Evolutionary conservation across 768 basidiomycete species (phyloP).

Genomic region (Termitomyces heimii): DNA sequence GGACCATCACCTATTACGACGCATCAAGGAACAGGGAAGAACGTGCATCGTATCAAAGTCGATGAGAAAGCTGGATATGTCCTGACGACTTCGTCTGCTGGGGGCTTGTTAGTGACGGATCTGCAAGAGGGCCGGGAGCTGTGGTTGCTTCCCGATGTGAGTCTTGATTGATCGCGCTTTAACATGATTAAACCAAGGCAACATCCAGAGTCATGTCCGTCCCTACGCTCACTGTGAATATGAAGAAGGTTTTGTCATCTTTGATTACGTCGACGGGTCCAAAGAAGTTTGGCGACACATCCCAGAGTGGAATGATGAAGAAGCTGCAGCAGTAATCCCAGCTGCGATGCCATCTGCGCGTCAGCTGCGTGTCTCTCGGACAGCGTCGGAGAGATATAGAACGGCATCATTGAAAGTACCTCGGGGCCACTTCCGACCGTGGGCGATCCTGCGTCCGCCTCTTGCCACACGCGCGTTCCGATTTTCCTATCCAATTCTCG

Average conservation of each 20-base stretch:
- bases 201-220: constrained; percentile 41
- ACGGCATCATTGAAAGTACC: background rate
- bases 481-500: constrained; percentile 60
- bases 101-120: constrained; percentile 57
- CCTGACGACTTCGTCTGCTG: constrained; percentile 48
- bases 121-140: constrained; percentile 39
- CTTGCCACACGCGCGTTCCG: constrained; percentile 48
- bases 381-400: background rate
- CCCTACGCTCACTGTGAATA: constrained; percentile 69
- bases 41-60: constrained; percentile 71
- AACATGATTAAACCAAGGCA: constrained; percentile 1
- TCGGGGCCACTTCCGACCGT: constrained; percentile 56
- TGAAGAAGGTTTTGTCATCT: constrained; percentile 61
- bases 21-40: constrained; percentile 25
- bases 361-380: constrained; percentile 13
- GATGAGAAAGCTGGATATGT: constrained; percentile 58
- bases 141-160: constrained; percentile 60
- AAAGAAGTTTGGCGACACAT: constrained; percentile 71
- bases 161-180: constrained; percentile 11
- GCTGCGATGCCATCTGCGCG: constrained; percentile 27
- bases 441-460: constrained; percentile 50
- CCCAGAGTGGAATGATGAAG: constrained; percentile 21
- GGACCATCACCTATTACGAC: constrained; percentile 32
- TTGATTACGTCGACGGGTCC: constrained; percentile 48
- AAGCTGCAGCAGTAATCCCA: constrained; percentile 12